phyloP scores from a whole-genome alignment of 2,329 filamentous ascomycete genomes.

The Sporothrix globosa region DNA sequence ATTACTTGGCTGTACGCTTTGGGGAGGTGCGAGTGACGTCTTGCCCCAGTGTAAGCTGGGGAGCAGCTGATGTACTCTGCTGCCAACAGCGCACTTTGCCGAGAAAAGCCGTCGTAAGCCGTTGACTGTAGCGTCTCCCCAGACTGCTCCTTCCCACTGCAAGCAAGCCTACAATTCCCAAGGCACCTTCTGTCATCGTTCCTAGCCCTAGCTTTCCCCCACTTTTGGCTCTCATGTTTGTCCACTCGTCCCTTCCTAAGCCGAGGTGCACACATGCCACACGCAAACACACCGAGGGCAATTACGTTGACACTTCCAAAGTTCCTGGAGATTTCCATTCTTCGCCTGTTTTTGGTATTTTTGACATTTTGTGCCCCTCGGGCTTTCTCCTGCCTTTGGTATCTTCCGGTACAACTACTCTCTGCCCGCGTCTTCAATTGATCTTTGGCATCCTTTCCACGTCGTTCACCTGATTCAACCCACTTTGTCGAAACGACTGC shows the following conservation, averaged over 20 bases:
- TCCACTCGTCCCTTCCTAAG: slow-evolving; percentile 23
- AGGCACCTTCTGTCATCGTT: background rate
- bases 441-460: background rate
- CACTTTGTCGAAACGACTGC: background rate
- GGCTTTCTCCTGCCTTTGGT: background rate
- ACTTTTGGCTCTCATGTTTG: background rate
- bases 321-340: background rate
- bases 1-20: background rate
- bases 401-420: background rate
- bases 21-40: slow-evolving; percentile 28
- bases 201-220: background rate
- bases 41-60: slow-evolving; percentile 22
- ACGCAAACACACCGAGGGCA: slow-evolving; percentile 4
- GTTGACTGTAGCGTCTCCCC: slow-evolving; percentile 32
- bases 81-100: slow-evolving; percentile 38
- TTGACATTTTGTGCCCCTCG: background rate
- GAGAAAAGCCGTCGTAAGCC: slow-evolving; percentile 53
- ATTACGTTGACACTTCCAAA: background rate
- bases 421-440: too few species aligned
- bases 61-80: slow-evolving; percentile 4
- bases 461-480: background rate
- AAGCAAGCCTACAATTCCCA: background rate
- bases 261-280: slow-evolving; percentile 11
- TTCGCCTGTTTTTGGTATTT: background rate
- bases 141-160: slow-evolving; percentile 23